phyloP scores from a whole-genome alignment of 2,329 filamentous ascomycete species.

The Remersonia thermophila region DNA sequence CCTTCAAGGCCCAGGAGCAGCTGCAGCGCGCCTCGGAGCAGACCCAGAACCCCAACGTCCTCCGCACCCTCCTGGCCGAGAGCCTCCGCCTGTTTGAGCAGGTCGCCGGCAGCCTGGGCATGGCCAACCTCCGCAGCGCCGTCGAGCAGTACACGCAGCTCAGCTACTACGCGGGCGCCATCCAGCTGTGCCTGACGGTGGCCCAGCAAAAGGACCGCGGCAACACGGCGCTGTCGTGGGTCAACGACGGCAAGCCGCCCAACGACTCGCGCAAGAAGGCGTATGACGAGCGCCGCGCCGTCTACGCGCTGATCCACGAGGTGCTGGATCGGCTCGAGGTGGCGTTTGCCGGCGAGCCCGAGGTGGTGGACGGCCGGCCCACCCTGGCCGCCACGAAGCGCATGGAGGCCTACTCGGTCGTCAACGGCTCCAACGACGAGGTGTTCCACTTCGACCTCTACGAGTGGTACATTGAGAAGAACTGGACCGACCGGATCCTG shows the following conservation, averaged over 20 bases:
- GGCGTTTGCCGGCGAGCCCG: conserved; percentile 54
- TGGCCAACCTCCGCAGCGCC: conserved; percentile 66
- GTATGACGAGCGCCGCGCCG: conserved; percentile 61
- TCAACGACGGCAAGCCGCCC: conserved; percentile 67
- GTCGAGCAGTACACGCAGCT: conserved; percentile 68
- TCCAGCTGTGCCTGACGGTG: conserved; percentile 73
- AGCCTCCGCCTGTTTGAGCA: conserved; percentile 80
- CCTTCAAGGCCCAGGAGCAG: conserved; percentile 96
- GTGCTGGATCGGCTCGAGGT: conserved; percentile 67
- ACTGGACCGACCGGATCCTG: conserved; percentile 75
- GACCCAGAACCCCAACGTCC: conserved; percentile 59
- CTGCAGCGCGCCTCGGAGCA: conserved; percentile 79
- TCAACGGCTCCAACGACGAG: conserved; percentile 78
- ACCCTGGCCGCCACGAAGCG: conserved; percentile 67
- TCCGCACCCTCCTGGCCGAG: conserved; percentile 72
- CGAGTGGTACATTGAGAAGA: conserved; percentile 86
- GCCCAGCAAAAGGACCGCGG: conserved; percentile 77
- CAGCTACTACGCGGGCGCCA: conserved; percentile 87
- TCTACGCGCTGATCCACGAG: conserved; percentile 80
- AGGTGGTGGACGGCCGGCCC: conserved; percentile 63
- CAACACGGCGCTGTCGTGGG: conserved; percentile 73
- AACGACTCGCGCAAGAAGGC: conserved; percentile 56
- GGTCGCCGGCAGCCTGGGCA: conserved; percentile 71
- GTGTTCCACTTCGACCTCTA: conserved; percentile 96
- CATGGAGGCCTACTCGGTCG: conserved; percentile 79